Conservation (phyloP, 225 moss, liverwort and hornwort genomes). For the Asterella californica region DNA sequence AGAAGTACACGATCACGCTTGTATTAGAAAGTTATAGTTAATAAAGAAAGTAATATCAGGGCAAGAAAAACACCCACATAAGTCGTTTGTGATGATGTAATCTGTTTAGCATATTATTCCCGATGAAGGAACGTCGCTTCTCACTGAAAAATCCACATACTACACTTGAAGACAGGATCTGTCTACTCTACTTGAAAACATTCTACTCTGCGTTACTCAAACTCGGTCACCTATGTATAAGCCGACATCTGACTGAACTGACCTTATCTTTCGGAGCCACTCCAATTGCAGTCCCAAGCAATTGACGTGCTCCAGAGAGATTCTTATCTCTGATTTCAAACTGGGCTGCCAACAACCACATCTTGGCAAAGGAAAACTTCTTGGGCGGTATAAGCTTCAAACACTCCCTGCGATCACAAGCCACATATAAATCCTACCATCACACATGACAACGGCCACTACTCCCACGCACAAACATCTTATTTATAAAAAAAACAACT, state of each 20-base stretch:
- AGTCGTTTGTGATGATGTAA: background rate
- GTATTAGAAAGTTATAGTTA: background rate
- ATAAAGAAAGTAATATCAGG: background rate
- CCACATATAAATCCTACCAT: too few species aligned
- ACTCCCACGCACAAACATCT: background rate
- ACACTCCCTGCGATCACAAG: background rate
- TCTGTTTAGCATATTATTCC: too few species aligned
- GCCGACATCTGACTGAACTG: background rate
- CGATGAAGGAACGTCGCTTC: background rate
- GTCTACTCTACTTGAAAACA: too few species aligned
- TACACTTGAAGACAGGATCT: background rate
- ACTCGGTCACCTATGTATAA: background rate
- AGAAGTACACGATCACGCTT: background rate
- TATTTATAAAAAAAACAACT: too few species aligned
- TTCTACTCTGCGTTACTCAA: background rate
- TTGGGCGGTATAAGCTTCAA: constrained; percentile 75
- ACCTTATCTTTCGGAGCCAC: constrained; percentile 96
- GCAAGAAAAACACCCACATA: too few species aligned
- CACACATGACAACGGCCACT: background rate
- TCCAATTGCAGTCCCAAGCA: constrained; percentile 87
- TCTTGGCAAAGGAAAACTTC: constrained; percentile 90
- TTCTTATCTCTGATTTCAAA: constrained; percentile 88
- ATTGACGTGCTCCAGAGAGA: constrained; percentile 62
- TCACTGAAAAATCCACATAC: background rate
- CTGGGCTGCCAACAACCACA: constrained; percentile 94